phyloP scores from a whole-genome alignment of 306 rosid species.

The Lablab purpureus region DNA sequence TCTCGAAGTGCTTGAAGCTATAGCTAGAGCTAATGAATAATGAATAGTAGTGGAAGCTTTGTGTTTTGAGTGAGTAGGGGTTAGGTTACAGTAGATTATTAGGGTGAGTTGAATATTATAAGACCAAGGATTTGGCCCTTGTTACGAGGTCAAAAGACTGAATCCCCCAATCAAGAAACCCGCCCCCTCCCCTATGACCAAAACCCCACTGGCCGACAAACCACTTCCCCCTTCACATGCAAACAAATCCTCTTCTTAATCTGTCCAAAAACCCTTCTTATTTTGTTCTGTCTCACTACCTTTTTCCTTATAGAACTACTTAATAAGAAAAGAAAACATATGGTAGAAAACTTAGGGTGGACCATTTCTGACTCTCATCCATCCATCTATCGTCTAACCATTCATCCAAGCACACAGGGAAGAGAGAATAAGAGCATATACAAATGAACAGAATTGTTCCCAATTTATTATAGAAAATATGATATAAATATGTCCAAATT shows the following conservation, averaged over 20 bases:
- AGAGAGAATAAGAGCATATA: slow-evolving; percentile 35
- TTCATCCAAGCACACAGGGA: slow-evolving; percentile 30
- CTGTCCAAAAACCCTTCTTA: slow-evolving; percentile 21
- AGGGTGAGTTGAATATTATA: slow-evolving; percentile 37
- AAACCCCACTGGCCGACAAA: slow-evolving; percentile 67
- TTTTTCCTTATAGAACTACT: slow-evolving; percentile 10
- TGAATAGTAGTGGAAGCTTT: not conserved
- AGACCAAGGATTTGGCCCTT: slow-evolving; percentile 52
- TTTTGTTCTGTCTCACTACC: not conserved
- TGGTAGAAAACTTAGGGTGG: slow-evolving; percentile 35
- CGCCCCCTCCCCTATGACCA: slow-evolving; percentile 43
- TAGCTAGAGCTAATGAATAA: slow-evolving; percentile 1
- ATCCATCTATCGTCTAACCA: not conserved
- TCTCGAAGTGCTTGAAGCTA: not conserved
- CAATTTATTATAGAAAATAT: slow-evolving; percentile 66
- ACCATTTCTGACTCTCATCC: slow-evolving; percentile 42
- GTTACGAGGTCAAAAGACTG: slow-evolving; percentile 66
- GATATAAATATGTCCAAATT: slow-evolving; percentile 68
- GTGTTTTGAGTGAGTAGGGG: slow-evolving; percentile 38
- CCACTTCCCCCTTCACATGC: slow-evolving; percentile 68
- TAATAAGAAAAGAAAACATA: not conserved
- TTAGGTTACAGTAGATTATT: slow-evolving; percentile 40
- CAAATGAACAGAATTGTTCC: slow-evolving; percentile 56
- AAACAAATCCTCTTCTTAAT: slow-evolving; percentile 45
- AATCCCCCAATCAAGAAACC: slow-evolving; percentile 53